These are phyloP conservation scores for Neonectria ditissima DNA, from an alignment of 2,329 filamentous ascomycete genomes.

Conservation along the genomic window DNA sequence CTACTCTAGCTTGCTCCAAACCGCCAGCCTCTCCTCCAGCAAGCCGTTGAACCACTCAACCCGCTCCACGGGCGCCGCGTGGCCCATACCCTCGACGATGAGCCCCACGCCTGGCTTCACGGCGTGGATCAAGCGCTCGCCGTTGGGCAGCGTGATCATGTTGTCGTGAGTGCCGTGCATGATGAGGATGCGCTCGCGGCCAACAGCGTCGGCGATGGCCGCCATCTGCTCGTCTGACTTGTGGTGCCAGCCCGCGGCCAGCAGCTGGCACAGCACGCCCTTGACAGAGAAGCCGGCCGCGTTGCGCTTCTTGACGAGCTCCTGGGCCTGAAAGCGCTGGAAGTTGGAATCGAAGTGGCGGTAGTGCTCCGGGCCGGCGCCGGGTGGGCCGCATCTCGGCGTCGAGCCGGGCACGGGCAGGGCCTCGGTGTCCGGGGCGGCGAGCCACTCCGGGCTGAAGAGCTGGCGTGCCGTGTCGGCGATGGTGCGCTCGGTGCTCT, in stretches of 20 bases:
- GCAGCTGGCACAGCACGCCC: slow-evolving; percentile 81
- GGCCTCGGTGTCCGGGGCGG: slow-evolving; percentile 67
- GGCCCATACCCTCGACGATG: slow-evolving; percentile 78
- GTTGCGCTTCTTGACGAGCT: slow-evolving; percentile 77
- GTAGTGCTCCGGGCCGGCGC: slow-evolving; percentile 53
- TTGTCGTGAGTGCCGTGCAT: slow-evolving; percentile 80
- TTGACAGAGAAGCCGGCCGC: slow-evolving; percentile 69
- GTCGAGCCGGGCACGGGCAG: slow-evolving; percentile 61
- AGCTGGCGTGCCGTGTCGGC: slow-evolving; percentile 72
- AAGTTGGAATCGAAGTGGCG: slow-evolving; percentile 78
- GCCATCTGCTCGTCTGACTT: slow-evolving; percentile 69
- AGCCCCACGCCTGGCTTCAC: slow-evolving; percentile 71
- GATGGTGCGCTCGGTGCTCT: slow-evolving; percentile 75
- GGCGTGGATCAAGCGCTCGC: slow-evolving; percentile 72
- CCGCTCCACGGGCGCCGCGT: slow-evolving; percentile 80
- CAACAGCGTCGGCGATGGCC: slow-evolving; percentile 74
- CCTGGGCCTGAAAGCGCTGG: slow-evolving; percentile 84
- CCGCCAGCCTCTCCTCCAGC: slow-evolving; percentile 67
- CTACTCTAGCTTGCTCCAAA: slow-evolving; percentile 59
- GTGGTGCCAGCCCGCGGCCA: slow-evolving; percentile 83
- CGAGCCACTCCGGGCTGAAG: slow-evolving; percentile 74
- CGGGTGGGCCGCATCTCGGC: slow-evolving; percentile 50
- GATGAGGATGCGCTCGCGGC: slow-evolving; percentile 79
- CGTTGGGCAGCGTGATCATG: slow-evolving; percentile 83
- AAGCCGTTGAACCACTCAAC: slow-evolving; percentile 74